These are phyloP conservation scores for Domatiomyces catenatus DNA, from an alignment of 2,329 filamentous ascomycete species.

Conservation along the genomic window DNA sequence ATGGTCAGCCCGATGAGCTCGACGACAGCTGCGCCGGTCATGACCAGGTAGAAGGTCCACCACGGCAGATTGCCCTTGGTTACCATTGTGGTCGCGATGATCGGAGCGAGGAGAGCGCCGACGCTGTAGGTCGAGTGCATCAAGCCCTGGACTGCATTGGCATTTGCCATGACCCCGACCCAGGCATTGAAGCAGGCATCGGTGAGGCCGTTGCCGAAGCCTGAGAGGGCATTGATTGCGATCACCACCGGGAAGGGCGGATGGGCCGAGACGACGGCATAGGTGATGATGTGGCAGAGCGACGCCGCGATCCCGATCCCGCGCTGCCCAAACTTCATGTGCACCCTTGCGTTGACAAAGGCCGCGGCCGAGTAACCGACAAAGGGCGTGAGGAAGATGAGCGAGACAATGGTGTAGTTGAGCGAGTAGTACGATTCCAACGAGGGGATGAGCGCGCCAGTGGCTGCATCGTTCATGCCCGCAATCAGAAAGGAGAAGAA, in stretches of 20 bases:
- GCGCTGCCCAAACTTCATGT: slow-evolving; percentile 43
- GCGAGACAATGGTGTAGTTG: slow-evolving; percentile 31
- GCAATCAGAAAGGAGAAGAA: slow-evolving; percentile 43
- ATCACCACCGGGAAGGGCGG: slow-evolving; percentile 30
- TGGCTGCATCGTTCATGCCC: slow-evolving; percentile 41
- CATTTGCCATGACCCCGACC: slow-evolving; percentile 56
- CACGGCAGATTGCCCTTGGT: slow-evolving; percentile 45
- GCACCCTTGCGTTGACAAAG: slow-evolving; percentile 29
- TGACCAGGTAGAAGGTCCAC: slow-evolving; percentile 59
- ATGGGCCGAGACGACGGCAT: slow-evolving; percentile 23
- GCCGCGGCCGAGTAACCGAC: slow-evolving; percentile 34
- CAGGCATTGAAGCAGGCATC: slow-evolving; percentile 46
- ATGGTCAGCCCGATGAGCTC: slow-evolving; percentile 38
- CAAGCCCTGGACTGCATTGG: slow-evolving; percentile 59
- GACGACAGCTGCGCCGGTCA: slow-evolving; percentile 43
- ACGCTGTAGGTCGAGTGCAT: slow-evolving; percentile 58
- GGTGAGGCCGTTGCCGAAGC: slow-evolving; percentile 28
- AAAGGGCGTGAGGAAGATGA: slow-evolving; percentile 36
- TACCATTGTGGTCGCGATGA: slow-evolving; percentile 58
- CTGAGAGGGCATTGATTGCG: slow-evolving; percentile 26
- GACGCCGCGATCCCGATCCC: slow-evolving; percentile 51
- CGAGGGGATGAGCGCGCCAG: slow-evolving; percentile 25
- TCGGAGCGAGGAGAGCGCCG: slow-evolving; percentile 50
- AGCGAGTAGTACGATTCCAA: slow-evolving; percentile 31
- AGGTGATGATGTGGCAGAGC: slow-evolving; percentile 25